Percentiles rank a stretch among this genome's conserved stretches.
Evolutionary conservation across 1,284 basidiomycete genomes (phyloP).

Genomic region (Trichosporon sp.): DNA sequence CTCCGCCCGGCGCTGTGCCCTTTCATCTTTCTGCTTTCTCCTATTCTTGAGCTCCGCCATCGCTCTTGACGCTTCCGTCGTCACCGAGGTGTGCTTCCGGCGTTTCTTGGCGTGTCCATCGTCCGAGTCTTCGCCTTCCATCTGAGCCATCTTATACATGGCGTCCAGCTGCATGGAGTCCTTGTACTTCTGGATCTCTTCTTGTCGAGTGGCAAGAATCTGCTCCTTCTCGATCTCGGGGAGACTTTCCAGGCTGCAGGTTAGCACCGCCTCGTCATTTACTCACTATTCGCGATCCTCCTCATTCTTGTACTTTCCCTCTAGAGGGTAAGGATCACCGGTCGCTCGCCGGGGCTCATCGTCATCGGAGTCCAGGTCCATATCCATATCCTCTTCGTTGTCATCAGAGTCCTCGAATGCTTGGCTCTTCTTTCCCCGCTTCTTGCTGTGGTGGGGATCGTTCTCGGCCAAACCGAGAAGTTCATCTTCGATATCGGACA

Average conservation of each 20-base stretch:
- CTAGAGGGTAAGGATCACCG: conserved; percentile 76
- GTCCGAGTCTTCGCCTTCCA: conserved; percentile 41
- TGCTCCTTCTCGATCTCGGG: conserved; percentile 84
- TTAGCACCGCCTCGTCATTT: not conserved
- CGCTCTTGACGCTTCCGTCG: conserved; percentile 74
- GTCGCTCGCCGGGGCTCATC: conserved; percentile 18
- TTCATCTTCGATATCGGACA: conserved; percentile 50
- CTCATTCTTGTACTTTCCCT: conserved; percentile 82
- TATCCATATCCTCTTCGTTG: conserved; percentile 36
- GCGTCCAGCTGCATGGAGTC: conserved; percentile 70
- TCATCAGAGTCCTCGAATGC: conserved; percentile 28
- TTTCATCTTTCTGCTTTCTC: conserved; percentile 59
- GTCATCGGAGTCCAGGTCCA: conserved; percentile 42
- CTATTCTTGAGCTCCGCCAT: conserved; percentile 77
- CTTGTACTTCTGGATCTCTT: conserved; percentile 71
- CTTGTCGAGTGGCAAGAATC: conserved; percentile 70
- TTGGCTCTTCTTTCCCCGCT: conserved; percentile 37
- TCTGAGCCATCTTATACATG: conserved; percentile 60
- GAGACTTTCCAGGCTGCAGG: conserved; percentile 65
- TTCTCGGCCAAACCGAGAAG: conserved; percentile 50
- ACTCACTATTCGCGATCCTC: conserved; percentile 71
- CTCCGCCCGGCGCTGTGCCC: conserved; percentile 51
- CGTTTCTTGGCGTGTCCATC: conserved; percentile 46
- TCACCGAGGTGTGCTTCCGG: conserved; percentile 70
- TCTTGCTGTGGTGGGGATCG: conserved; percentile 38